Conservation (phyloP, 164 flowering plant species). For the Umbilicus rupestris region DNA sequence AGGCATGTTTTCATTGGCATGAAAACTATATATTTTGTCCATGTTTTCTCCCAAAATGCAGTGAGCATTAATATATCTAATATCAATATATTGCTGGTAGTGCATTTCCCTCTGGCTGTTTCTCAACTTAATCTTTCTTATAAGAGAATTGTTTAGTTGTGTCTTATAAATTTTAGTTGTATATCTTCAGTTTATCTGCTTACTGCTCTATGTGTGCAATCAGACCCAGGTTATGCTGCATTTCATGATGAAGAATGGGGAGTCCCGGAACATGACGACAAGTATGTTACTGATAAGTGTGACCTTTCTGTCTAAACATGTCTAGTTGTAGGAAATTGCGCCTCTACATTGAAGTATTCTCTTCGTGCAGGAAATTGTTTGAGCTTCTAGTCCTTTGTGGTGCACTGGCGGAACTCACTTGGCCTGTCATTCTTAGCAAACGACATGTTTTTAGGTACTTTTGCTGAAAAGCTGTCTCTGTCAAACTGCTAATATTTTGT, state of each 20-base stretch:
- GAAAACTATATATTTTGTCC: background rate
- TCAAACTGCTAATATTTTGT: background rate
- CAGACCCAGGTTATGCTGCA: conserved; percentile 38
- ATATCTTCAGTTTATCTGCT: conserved; percentile 10
- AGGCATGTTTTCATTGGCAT: background rate
- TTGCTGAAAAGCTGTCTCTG: background rate
- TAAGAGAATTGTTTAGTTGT: background rate
- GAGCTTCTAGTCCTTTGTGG: conserved; percentile 38
- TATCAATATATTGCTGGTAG: background rate
- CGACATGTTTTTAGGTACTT: conserved; percentile 33
- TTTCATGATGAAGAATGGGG: conserved; percentile 60
- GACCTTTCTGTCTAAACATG: background rate
- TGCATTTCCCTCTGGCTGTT: background rate
- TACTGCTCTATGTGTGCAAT: conserved; percentile 8
- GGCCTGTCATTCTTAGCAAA: conserved; percentile 44
- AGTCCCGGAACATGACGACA: conserved; percentile 47
- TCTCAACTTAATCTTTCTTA: background rate
- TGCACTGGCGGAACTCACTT: conserved; percentile 39
- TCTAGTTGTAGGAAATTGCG: background rate
- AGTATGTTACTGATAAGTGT: conserved; percentile 22
- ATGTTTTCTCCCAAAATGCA: too few species aligned
- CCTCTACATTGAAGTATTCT: background rate
- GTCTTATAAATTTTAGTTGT: too few species aligned
- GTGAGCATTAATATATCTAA: background rate
- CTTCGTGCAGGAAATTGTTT: conserved; percentile 31